phyloP scores from a whole-genome alignment of 2,329 filamentous ascomycete genomes.

The Proliferodiscus dingleyae region DNA sequence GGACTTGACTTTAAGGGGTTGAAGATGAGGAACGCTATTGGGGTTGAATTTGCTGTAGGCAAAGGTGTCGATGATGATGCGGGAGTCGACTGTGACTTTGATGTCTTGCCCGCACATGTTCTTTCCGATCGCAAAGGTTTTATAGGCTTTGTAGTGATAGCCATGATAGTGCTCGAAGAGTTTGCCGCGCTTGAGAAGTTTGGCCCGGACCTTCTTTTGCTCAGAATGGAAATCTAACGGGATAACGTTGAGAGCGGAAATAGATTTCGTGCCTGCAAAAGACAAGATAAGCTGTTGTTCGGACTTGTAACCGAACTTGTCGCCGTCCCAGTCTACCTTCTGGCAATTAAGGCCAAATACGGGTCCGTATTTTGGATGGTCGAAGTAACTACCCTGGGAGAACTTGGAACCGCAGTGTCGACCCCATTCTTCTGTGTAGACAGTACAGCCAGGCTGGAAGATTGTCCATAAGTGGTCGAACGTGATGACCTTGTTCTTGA shows the following conservation, averaged over 20 bases:
- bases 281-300: slow-evolving; percentile 34
- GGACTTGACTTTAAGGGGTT: slow-evolving; percentile 13
- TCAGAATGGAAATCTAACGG: slow-evolving; percentile 42
- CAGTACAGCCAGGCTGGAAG: slow-evolving; percentile 42
- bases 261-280: slow-evolving; percentile 42
- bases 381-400: slow-evolving; percentile 29
- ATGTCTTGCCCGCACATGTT: slow-evolving; percentile 17
- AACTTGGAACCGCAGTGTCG: slow-evolving; percentile 38
- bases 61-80: slow-evolving; percentile 21
- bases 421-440: slow-evolving; percentile 38
- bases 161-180: slow-evolving; percentile 43
- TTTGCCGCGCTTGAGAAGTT: slow-evolving; percentile 38
- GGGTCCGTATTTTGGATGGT: slow-evolving; percentile 32
- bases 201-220: slow-evolving; percentile 31
- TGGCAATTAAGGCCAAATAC: slow-evolving; percentile 37
- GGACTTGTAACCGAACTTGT: slow-evolving; percentile 39
- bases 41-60: slow-evolving; percentile 26
- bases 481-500: slow-evolving; percentile 48
- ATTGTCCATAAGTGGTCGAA: slow-evolving; percentile 51
- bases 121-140: slow-evolving; percentile 19
- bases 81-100: slow-evolving; percentile 19
- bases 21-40: slow-evolving; percentile 13
- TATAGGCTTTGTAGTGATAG: slow-evolving; percentile 45
- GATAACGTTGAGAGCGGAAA: slow-evolving; percentile 40
- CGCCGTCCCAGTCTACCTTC: slow-evolving; percentile 46